These are phyloP conservation scores for Mycena sanguinolenta DNA, from an alignment of 768 basidiomycete genomes.

Conservation along the genomic window DNA sequence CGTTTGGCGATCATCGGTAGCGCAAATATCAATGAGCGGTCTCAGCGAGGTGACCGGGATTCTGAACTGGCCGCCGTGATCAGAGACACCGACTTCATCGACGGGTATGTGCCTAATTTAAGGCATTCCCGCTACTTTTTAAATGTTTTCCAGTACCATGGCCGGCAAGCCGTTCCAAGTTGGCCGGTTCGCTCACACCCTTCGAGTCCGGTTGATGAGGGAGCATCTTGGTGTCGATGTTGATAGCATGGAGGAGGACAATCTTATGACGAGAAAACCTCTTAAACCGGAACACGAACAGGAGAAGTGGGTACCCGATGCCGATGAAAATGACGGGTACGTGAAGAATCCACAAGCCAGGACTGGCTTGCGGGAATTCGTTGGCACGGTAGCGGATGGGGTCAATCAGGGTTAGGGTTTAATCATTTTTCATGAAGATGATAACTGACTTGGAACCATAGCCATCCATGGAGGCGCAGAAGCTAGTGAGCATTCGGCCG, in stretches of 20 bases:
- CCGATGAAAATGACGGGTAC: constrained; percentile 69
- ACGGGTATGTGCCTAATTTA: constrained; percentile 65
- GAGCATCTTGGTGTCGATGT: constrained; percentile 98
- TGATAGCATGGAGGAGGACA: constrained; percentile 85
- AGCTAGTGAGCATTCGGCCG: constrained; percentile 48
- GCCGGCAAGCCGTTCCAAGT: constrained; percentile 95
- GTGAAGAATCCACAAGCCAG: constrained; percentile 54
- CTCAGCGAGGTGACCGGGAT: constrained; percentile 95
- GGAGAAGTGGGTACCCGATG: constrained; percentile 80
- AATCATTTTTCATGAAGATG: constrained; percentile 16
- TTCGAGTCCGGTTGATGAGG: constrained; percentile 94
- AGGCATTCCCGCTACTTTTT: not conserved
- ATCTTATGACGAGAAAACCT: constrained; percentile 69
- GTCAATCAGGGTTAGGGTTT: constrained; percentile 63
- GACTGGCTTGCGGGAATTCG: constrained; percentile 48
- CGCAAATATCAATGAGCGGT: constrained; percentile 98
- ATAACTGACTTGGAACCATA: constrained; percentile 37
- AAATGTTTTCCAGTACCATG: constrained; percentile 76
- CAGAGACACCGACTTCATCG: constrained; percentile 96
- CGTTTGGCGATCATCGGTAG: constrained; percentile 94
- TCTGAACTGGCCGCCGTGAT: constrained; percentile 95
- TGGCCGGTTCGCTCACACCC: constrained; percentile 95
- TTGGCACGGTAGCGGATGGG: constrained; percentile 53
- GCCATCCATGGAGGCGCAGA: constrained; percentile 57
- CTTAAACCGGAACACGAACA: constrained; percentile 63